Base-by-base conservation (phyloP, 176 grass and related monocot genomes). In the Carex kokanica region DNA sequence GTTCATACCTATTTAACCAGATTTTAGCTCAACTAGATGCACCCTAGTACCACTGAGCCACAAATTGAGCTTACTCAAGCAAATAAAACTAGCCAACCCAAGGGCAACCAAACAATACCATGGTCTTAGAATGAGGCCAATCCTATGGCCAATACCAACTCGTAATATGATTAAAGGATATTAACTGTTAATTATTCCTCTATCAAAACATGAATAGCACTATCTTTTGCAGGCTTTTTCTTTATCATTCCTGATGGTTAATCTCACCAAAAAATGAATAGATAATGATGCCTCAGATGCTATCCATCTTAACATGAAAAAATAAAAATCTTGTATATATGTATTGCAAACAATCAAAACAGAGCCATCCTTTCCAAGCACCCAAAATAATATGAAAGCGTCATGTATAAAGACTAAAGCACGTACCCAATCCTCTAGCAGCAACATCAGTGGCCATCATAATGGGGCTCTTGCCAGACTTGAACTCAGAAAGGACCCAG, bases 401-500 rank as follows among this genome's bases (percentile, higher is more conserved):
- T 56, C 53, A 6, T 57, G 79, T 34, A 64, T 85, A 78, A 71
- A 31, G 25, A 64, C 10, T 14, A 4, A 32, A 52, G 57, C 47
- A 41, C 56, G 73, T 92, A 99, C 97, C 97, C 89, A 99, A 89
- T 85, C 97, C 93, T 86, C 93, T 87, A 64, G 95, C 95, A 79
- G 92, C 95, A 11, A 98, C 92, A 80, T 93, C 92, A 84, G 95
- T 98, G 82, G 96, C 93, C 38, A 93, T 95, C 96, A 99, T 99
- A 87, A 99, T 93, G 83, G 97, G 97, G 60, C 93, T 99, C 67
- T 96, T 96, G 72, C 93, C 97, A 29, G 93, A 92, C 84, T 96
- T 99, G 83, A 99, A 99, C 86, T 99, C 97, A 53, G 97, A 99
- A 78, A 99, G 97, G 49, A 96, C 97, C 93, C 97, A 99, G 83